Conservation (phyloP, 768 basidiomycete genomes). For the Phallus indusiatus region DNA sequence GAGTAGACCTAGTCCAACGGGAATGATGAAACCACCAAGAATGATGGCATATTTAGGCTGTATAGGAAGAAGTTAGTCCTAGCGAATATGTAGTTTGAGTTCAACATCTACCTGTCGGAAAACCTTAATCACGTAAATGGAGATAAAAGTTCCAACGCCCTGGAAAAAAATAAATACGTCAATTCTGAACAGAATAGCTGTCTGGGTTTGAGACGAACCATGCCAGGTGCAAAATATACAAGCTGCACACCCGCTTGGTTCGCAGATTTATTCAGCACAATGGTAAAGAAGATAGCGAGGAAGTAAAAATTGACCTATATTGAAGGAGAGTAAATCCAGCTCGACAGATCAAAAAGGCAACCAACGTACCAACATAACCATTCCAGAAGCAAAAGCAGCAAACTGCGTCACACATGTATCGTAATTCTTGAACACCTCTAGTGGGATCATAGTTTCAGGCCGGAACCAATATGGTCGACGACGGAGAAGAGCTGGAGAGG, state of each 20-base stretch:
- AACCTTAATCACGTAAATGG: constrained; percentile 26
- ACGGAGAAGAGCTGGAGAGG: neutral
- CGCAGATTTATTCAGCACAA: constrained; percentile 21
- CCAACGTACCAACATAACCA: constrained; percentile 32
- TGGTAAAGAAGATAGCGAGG: constrained; percentile 39
- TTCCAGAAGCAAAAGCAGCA: constrained; percentile 32
- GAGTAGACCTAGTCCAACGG: constrained; percentile 34
- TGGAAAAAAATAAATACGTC: constrained; percentile 9
- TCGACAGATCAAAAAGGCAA: neutral
- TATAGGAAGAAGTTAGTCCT: neutral
- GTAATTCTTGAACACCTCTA: constrained; percentile 32
- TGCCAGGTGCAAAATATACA: constrained; percentile 43
- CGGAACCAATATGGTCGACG: neutral
- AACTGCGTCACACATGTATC: constrained; percentile 32
- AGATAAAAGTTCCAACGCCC: constrained; percentile 29
- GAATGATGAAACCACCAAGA: constrained; percentile 27
- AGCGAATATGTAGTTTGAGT: neutral
- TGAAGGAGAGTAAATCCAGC: neutral
- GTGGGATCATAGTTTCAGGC: constrained; percentile 36
- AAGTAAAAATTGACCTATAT: constrained; percentile 40
- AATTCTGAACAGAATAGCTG: neutral
- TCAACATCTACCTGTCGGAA: constrained; percentile 26
- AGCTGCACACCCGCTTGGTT: constrained; percentile 35
- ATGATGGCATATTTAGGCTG: constrained; percentile 36
- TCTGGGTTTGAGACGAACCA: constrained; percentile 22